A percentile compares a stretch with the other conserved stretches of the same genome.
These are phyloP conservation scores for Helichrysum umbraculigerum DNA, from an alignment of 129 eudicot species.

Conservation along the genomic window DNA sequence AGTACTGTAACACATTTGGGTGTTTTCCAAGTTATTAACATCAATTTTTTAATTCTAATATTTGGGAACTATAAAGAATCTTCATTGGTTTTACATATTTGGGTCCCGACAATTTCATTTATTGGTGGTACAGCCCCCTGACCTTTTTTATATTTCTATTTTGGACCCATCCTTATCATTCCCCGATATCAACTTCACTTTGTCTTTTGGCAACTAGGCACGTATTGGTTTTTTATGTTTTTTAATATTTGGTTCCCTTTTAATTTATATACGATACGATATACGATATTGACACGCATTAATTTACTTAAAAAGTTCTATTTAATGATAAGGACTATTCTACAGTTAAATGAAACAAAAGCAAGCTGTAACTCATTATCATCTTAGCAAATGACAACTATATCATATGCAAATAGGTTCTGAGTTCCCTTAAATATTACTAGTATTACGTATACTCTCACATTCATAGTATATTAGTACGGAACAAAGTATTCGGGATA, in stretches of 20 bases:
- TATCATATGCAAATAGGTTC: too few species aligned
- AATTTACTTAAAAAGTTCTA: neutral
- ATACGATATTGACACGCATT: neutral
- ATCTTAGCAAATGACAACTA: too few species aligned
- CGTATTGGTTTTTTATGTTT: neutral
- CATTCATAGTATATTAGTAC: too few species aligned
- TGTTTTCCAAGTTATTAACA: neutral
- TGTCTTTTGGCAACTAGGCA: neutral
- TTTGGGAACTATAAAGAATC: conserved; percentile 15
- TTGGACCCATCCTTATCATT: conserved; percentile 31
- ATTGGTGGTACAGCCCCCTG: conserved; percentile 33
- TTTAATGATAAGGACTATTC: too few species aligned
- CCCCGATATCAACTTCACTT: conserved; percentile 5
- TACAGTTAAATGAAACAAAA: too few species aligned
- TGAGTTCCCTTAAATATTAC: too few species aligned
- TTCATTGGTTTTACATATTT: conserved; percentile 21
- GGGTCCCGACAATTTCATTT: conserved; percentile 38
- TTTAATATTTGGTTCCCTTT: too few species aligned
- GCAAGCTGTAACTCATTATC: neutral
- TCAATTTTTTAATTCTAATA: neutral
- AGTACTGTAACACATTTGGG: neutral
- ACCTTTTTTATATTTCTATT: conserved; percentile 17
- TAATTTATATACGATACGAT: neutral
- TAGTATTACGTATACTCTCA: too few species aligned
- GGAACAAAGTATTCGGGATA: too few species aligned